A percentile compares a stretch with the other conserved stretches of the same genome.
These are phyloP conservation scores for Brettanomyces nanus DNA, from an alignment of 805 yeast genomes.

Conservation along the genomic window DNA sequence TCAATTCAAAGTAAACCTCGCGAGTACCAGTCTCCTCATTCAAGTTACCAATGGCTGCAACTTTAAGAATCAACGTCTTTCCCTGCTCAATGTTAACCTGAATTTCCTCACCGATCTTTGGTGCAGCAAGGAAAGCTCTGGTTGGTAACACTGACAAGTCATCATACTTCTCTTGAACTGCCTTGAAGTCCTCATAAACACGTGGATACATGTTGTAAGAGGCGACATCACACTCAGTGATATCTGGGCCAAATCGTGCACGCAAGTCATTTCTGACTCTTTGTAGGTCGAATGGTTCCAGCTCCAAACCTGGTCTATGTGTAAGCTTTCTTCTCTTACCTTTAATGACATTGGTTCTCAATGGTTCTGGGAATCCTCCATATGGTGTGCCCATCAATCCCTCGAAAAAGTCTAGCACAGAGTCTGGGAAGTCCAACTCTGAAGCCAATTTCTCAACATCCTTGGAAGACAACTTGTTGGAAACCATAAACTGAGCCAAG, in stretches of 20 bases:
- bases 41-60: constrained; percentile 88
- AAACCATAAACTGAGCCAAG: constrained; percentile 98
- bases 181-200: constrained; percentile 84
- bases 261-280: constrained; percentile 65
- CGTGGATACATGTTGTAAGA: constrained; percentile 97
- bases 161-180: constrained; percentile 69
- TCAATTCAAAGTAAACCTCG: constrained; percentile 95
- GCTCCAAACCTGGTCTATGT: constrained; percentile 84
- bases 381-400: constrained; percentile 99
- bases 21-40: constrained; percentile 79
- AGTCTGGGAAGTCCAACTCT: constrained; percentile 95
- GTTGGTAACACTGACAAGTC: constrained; percentile 94
- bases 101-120: constrained; percentile 82
- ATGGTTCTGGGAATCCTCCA: constrained; percentile 99
- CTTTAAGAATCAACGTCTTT: constrained; percentile 83
- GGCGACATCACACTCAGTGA: constrained; percentile 86
- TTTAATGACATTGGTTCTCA: constrained; percentile 82
- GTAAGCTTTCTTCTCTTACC: constrained; percentile 90
- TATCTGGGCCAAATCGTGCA: constrained; percentile 64
- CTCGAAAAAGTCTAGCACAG: constrained; percentile 96
- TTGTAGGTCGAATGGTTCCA: constrained; percentile 75
- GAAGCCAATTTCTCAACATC: constrained; percentile 85
- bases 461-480: constrained; percentile 77
- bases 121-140: constrained; percentile 79
- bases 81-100: constrained; percentile 89